Conservation (phyloP, 2,329 filamentous ascomycete genomes). For the Albophoma yamanashiensis region DNA sequence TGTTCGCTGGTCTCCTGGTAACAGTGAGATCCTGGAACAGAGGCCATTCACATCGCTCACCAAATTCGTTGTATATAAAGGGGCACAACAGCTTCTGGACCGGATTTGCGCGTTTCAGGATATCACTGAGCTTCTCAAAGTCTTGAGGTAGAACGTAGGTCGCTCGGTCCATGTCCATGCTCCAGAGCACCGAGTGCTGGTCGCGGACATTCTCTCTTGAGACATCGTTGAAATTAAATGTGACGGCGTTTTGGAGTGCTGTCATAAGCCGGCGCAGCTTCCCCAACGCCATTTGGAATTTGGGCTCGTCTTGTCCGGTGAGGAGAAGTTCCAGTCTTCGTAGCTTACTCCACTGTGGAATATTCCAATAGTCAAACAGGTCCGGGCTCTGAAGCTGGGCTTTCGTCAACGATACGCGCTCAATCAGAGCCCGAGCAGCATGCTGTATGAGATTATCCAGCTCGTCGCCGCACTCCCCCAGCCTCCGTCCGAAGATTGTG, state of each 20-base stretch:
- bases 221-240: constrained; percentile 8
- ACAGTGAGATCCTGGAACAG: not conserved
- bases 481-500: constrained; percentile 33
- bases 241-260: constrained; percentile 7
- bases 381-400: constrained; percentile 20
- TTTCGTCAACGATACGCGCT: constrained; percentile 26
- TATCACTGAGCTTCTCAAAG: constrained; percentile 10
- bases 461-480: constrained; percentile 40
- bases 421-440: constrained; percentile 40
- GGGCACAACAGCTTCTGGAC: constrained; percentile 19
- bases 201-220: not conserved
- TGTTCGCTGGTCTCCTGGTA: no score
- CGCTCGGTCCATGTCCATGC: constrained; percentile 22
- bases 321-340: constrained; percentile 15
- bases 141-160: constrained; percentile 23
- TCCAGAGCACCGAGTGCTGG: not conserved
- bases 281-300: constrained; percentile 5
- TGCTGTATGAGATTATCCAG: constrained; percentile 47
- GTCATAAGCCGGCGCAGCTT: constrained; percentile 12
- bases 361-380: constrained; percentile 17
- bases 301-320: not conserved
- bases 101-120: constrained; percentile 16
- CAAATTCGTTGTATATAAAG: constrained; percentile 22
- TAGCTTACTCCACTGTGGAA: constrained; percentile 23
- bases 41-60: not conserved